Evolutionary conservation across 192 early-diverging fungal species (phyloP).

Genomic region (Geranomyces michiganensis): DNA sequence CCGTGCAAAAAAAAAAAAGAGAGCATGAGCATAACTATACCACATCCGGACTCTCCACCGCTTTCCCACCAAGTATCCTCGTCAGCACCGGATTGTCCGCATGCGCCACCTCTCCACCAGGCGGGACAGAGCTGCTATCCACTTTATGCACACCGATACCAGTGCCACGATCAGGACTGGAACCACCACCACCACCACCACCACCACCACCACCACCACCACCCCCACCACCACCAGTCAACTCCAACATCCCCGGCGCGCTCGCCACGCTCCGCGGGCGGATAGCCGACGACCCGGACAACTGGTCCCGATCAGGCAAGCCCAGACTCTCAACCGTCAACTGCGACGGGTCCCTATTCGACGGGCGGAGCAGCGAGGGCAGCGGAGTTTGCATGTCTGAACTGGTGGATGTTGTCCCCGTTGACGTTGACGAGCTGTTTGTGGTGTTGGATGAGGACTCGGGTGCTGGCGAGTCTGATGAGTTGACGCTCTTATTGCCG

Average conservation of each 20-base stretch:
- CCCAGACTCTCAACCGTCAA: not conserved
- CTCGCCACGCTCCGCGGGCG: constrained; percentile 7
- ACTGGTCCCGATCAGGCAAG: not conserved
- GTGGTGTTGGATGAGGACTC: not conserved
- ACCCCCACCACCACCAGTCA: not conserved
- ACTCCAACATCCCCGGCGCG: constrained; percentile 7
- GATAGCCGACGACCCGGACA: not conserved
- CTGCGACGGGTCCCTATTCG: not conserved
- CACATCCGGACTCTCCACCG: constrained; percentile 2
- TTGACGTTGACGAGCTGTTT: not conserved
- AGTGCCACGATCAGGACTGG: not conserved
- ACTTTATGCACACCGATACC: not conserved
- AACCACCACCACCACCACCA: not conserved
- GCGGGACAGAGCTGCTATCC: not conserved
- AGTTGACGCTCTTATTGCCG: not conserved
- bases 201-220: not conserved
- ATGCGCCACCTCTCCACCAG: not conserved
- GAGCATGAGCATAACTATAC: too few relatives aligned
- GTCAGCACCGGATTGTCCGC: not conserved
- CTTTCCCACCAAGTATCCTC: not conserved
- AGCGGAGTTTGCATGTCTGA: not conserved
- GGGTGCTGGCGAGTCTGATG: not conserved
- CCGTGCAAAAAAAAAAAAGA: too few relatives aligned
- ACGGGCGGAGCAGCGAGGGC: not conserved
- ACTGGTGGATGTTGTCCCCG: not conserved